Percentiles rank a stretch among this genome's conserved stretches.
Conservation (phyloP, 1,139 yeast genomes). For the Yamadazyma taylorii region DNA sequence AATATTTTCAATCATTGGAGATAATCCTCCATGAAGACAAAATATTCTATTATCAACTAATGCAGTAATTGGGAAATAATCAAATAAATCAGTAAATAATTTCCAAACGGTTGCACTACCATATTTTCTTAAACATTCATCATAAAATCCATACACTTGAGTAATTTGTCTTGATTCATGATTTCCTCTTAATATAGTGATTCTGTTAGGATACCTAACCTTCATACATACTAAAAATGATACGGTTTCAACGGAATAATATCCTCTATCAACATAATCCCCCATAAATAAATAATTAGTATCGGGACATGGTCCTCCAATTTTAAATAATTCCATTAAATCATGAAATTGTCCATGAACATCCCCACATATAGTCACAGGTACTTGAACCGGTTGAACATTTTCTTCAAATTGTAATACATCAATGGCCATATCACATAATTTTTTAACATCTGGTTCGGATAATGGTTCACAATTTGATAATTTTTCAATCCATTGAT, state of each 20-base stretch:
- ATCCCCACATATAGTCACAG: conserved; percentile 96
- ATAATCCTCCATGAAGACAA: conserved; percentile 95
- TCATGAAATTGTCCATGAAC: conserved; percentile 99
- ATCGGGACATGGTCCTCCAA: conserved; percentile 90
- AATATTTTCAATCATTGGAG: conserved; percentile 87
- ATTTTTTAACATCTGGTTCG: conserved; percentile 76
- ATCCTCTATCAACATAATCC: conserved; percentile 97
- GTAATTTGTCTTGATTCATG: conserved; percentile 98
- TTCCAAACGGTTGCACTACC: conserved; percentile 97
- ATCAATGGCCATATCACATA: conserved; percentile 91
- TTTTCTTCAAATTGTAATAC: conserved; percentile 88
- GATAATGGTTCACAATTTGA: conserved; percentile 79
- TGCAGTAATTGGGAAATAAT: conserved; percentile 92
- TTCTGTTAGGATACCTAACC: conserved; percentile 89
- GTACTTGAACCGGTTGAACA: conserved; percentile 92
- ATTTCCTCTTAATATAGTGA: conserved; percentile 92
- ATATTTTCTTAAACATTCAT: conserved; percentile 93
- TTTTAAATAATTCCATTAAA: conserved; percentile 82
- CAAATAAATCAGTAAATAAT: conserved; percentile 73
- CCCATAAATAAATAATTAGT: conserved; percentile 83
- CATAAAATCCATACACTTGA: conserved; percentile 96
- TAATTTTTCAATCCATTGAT: conserved; percentile 83
- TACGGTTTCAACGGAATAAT: conserved; percentile 88
- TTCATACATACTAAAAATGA: conserved; percentile 90
- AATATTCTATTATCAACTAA: conserved; percentile 85